These are phyloP conservation scores for Heritiera fomes DNA, from an alignment of 345 rosid species.

Conservation along the genomic window DNA sequence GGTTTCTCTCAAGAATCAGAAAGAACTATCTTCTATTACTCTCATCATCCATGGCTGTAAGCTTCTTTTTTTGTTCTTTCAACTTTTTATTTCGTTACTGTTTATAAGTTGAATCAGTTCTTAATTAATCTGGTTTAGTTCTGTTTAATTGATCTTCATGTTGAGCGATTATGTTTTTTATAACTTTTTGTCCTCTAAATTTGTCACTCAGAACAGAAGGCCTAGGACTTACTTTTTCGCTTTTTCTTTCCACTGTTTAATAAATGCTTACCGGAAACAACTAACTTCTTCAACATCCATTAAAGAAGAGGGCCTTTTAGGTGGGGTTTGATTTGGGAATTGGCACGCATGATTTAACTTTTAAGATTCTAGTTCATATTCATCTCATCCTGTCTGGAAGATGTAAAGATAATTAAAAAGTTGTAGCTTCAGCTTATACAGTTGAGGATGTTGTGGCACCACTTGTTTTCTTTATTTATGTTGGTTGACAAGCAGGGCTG, in stretches of 20 bases:
- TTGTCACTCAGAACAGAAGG: neutral
- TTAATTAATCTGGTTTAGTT: neutral
- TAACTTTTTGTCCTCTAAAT: neutral
- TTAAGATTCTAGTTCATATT: neutral
- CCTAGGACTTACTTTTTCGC: neutral
- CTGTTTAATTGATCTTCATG: neutral
- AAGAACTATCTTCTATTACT: neutral
- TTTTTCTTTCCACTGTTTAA: neutral
- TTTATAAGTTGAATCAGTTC: neutral
- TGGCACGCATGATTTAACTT: neutral
- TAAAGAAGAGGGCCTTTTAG: neutral
- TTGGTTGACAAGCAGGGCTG: neutral
- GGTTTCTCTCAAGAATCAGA: conserved; percentile 6
- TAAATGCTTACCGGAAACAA: conserved; percentile 15
- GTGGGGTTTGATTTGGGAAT: neutral
- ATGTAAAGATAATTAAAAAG: neutral
- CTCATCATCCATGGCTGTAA: conserved; percentile 35
- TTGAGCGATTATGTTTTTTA: neutral
- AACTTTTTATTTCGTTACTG: neutral
- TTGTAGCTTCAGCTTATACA: neutral
- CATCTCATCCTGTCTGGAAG: neutral
- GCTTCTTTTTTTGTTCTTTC: neutral
- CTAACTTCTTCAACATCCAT: neutral
- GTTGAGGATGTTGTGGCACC: neutral
- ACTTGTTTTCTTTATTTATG: neutral